phyloP scores from a whole-genome alignment of 164 flowering plant genomes.

The Stephania cephalantha region DNA sequence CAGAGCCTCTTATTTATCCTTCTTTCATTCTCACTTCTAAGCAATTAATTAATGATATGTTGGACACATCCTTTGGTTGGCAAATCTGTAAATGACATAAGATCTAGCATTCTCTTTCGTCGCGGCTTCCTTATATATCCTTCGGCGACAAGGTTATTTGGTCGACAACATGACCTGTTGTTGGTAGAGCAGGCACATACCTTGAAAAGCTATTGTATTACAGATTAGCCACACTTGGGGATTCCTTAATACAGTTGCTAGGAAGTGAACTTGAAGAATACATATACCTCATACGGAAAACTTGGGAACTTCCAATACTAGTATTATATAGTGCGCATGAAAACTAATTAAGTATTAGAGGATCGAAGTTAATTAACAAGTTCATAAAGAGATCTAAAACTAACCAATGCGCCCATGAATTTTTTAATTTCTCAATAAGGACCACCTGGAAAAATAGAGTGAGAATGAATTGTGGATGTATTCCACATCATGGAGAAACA shows the following conservation, averaged over 20 bases:
- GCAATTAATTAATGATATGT: too few species aligned
- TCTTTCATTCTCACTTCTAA: conserved; percentile 16
- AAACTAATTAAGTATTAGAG: conserved; percentile 1
- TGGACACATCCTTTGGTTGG: too few species aligned
- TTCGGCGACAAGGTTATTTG: too few species aligned
- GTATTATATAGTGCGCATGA: conserved; percentile 20
- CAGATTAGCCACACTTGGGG: not conserved
- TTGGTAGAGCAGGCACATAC: conserved; percentile 34
- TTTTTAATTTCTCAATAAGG: conserved; percentile 86
- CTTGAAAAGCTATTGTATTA: conserved; percentile 33
- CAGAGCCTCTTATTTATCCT: conserved; percentile 19
- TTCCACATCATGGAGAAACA: not conserved
- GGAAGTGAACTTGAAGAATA: not conserved
- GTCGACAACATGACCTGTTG: too few species aligned
- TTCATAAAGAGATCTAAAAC: conserved; percentile 22
- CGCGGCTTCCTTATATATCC: too few species aligned
- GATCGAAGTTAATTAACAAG: not conserved
- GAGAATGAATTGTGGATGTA: not conserved
- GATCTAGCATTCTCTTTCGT: too few species aligned
- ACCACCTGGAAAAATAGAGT: conserved; percentile 63
- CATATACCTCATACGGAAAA: conserved; percentile 80
- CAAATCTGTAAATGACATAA: too few species aligned
- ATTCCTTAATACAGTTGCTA: too few species aligned
- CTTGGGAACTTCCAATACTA: conserved; percentile 61
- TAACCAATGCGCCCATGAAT: conserved; percentile 85